Evolutionary conservation across 768 basidiomycete species (phyloP).

Genomic region (Lactarius akahatsu): DNA sequence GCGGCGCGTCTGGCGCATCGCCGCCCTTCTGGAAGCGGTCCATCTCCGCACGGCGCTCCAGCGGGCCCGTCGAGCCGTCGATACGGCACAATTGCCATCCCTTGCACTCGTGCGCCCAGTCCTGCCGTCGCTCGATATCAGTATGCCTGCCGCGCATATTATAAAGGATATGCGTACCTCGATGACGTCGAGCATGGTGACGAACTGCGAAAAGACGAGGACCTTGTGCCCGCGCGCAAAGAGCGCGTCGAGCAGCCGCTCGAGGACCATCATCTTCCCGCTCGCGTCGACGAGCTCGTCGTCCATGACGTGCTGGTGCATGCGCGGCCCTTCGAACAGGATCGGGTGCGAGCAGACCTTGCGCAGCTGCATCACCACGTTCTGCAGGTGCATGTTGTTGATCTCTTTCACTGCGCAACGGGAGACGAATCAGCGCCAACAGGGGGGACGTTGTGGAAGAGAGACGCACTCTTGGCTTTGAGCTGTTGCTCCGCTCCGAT

Average conservation of each 20-base stretch:
- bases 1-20: conserved; percentile 58
- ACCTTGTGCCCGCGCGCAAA: conserved; percentile 83
- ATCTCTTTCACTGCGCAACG: conserved; percentile 69
- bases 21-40: conserved; percentile 75
- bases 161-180: conserved; percentile 50
- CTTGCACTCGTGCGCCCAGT: conserved; percentile 87
- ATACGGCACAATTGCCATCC: conserved; percentile 85
- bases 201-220: conserved; percentile 90
- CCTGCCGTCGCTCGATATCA: conserved; percentile 40
- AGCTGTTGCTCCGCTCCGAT: conserved; percentile 57
- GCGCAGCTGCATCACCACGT: conserved; percentile 91
- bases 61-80: conserved; percentile 82
- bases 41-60: conserved; percentile 84
- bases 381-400: conserved; percentile 92
- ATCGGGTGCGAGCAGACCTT: conserved; percentile 96
- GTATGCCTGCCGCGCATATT: conserved; percentile 8
- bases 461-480: conserved; percentile 38
- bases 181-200: conserved; percentile 93
- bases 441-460: neutral
- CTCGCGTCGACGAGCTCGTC: conserved; percentile 81
- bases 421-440: conserved; percentile 2
- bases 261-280: conserved; percentile 97
- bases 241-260: conserved; percentile 80
- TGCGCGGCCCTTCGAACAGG: conserved; percentile 79
- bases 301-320: conserved; percentile 62